Conservation (phyloP, 1,139 yeast genomes). For the Hanseniaspora sp. region DNA sequence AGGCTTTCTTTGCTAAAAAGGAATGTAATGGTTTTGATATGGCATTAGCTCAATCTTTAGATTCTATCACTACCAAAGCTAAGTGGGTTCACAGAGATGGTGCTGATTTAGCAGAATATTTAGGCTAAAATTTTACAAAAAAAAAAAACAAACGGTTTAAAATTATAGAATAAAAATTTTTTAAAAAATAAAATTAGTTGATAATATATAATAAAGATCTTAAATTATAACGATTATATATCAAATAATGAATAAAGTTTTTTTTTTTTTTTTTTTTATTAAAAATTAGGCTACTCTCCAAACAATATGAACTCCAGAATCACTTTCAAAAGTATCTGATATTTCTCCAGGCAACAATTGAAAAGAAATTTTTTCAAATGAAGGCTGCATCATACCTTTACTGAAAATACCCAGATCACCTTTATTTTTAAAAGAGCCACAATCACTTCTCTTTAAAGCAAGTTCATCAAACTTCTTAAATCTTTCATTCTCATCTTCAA, state of each 20-base stretch:
- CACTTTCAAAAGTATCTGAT: conserved; percentile 75
- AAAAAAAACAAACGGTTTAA: too few relatives aligned
- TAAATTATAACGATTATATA: not conserved
- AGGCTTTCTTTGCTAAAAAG: conserved; percentile 47
- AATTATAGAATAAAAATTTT: too few relatives aligned
- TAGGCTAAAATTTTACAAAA: conserved; percentile 15
- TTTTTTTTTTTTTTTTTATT: not conserved
- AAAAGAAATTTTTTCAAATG: conserved; percentile 82
- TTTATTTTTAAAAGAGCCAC: conserved; percentile 73
- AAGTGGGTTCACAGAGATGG: conserved; percentile 59
- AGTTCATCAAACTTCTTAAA: conserved; percentile 49
- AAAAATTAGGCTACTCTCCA: conserved; percentile 57
- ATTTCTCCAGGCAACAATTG: conserved; percentile 71
- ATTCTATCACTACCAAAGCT: conserved; percentile 50
- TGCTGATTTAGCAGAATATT: conserved; percentile 44
- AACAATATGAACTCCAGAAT: conserved; percentile 81
- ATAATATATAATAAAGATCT: too few relatives aligned
- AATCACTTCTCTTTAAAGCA: conserved; percentile 78
- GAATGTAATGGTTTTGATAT: conserved; percentile 66
- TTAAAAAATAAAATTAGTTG: too few relatives aligned
- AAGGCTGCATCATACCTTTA: conserved; percentile 88
- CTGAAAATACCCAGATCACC: conserved; percentile 90
- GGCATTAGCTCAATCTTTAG: conserved; percentile 61
- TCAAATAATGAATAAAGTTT: not conserved
- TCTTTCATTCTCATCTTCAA: conserved; percentile 33